Evolutionary conservation across 2,329 filamentous ascomycete species (phyloP), one percentile per base, ranked within the genome.

Genomic region (Fusarium globosum): DNA sequence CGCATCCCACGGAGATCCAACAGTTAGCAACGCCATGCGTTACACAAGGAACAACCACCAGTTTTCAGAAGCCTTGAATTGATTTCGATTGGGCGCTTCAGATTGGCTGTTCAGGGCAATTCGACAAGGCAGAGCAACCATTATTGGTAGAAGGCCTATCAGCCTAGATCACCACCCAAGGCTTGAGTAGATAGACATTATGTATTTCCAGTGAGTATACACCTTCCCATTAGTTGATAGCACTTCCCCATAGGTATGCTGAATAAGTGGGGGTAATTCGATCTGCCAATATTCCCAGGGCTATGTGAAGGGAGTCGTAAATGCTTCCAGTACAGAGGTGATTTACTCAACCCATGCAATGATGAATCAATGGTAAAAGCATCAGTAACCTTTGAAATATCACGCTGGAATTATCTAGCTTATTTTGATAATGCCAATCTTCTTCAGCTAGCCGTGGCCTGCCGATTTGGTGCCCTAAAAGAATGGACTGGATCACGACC

Each of bases 61-160:
- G 4, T 8, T 51, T 15, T 26, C 13, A 8, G n/a, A 26, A 20
- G n/a, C 1, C n/a, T 26, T 2, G 11, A 2, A 23, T 20, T 20
- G 0, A 0, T 26, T 36, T 36, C 48, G 11, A 36, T 20, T 15
- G 10, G 6, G 6, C 2, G 6, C 21, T 21, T 36, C 12, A 21
- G 7, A 36, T 36, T 52, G 18, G 2, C 6, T 26, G 6, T 26
- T 26, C n/a, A 26, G 13, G 7, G 49, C 2, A 26, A 36, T 26
- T 26, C 26, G 18, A 15, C 4, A 52, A 36, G 13, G 13, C 10
- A 26, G 7, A 36, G 6, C n/a, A 36, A 6, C 13, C n/a, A 36
- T 35, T 18, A 18, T 11, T 52, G 16, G 6, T 20, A 26, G 49
- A 26, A 15, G 18, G 2, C n/a, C n/a, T 36, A 15, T 14, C 16